A percentile compares a stretch with the other conserved stretches of the same genome.
phyloP scores from a whole-genome alignment of 176 grass and related monocot genomes.

The Cenchrus americanus region DNA sequence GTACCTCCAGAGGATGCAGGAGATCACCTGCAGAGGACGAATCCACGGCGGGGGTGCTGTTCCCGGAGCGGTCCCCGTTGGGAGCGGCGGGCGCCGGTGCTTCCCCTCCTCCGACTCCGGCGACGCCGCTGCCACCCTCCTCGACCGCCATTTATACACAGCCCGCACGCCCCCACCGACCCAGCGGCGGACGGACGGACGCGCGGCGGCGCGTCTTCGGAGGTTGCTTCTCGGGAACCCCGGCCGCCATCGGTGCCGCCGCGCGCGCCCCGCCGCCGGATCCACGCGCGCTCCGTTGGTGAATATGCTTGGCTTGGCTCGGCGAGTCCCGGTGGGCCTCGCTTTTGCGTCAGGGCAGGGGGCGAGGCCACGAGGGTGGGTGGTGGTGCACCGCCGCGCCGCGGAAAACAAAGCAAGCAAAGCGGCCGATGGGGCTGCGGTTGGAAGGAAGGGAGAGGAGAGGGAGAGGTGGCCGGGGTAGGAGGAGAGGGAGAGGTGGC shows the following conservation, averaged over 20 bases:
- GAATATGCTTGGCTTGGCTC: conserved; percentile 11
- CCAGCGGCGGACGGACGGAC: background rate
- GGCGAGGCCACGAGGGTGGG: too few relatives aligned
- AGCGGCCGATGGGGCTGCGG: too few relatives aligned
- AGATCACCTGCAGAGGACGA: conserved; percentile 31
- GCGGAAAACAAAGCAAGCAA: too few relatives aligned
- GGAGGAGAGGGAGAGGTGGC: too few relatives aligned
- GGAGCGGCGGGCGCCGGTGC: background rate
- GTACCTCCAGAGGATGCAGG: background rate
- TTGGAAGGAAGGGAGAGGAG: too few relatives aligned
- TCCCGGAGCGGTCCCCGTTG: conserved; percentile 25
- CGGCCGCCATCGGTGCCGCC: background rate
- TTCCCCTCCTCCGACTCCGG: background rate
- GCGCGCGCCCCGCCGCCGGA: background rate
- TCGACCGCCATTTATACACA: conserved; percentile 37
- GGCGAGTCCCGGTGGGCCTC: too few relatives aligned
- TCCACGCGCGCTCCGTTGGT: background rate
- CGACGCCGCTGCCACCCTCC: background rate
- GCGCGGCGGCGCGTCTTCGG: background rate
- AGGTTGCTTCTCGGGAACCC: background rate
- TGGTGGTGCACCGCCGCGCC: too few relatives aligned
- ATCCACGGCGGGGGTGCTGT: background rate
- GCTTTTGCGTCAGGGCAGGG: too few relatives aligned
- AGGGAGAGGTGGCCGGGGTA: too few relatives aligned
- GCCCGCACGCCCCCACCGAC: background rate